Base-by-base conservation (phyloP, 2,329 filamentous ascomycete species). In the Talaromyces albobiverticillius region DNA sequence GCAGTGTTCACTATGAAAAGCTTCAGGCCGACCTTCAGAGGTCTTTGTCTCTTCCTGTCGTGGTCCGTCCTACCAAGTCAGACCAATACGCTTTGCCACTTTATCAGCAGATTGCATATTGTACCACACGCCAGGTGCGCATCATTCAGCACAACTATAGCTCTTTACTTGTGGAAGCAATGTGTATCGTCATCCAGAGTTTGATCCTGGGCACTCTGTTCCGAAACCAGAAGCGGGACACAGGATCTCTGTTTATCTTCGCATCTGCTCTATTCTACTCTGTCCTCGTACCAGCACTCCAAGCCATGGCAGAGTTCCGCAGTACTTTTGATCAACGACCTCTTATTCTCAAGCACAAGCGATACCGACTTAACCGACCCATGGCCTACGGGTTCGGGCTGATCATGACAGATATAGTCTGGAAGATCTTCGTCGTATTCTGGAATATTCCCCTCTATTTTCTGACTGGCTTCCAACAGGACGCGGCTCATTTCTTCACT, bases 341-440 rank as follows among this genome's bases (percentile, higher is more conserved):
- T 36, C 34, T 60, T 18, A 32, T 60, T 5, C 34, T 60, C 9
- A 60, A 60, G 47, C 58, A 60, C 10, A 59, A 59, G 25, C 29
- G 46, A 32, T 55, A 53, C 16, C 25, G 54, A 23, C 46, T 60
- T 11, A 90, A 92, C 66, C 80, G 88, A 31, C 89, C 89, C 0
- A 89, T 87, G 0, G 88, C 89, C 0, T 74, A 93, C 1, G 92
- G 88, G 86, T 86, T 92, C 54, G 89, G 85, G 0, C 88, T 92
- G 64, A 90, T 92, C 51, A 79, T 86, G 14, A 85, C 90, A 9
- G 89, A 94, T 62, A 79, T 87, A 53, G 79, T 84, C 0, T 92
- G 92, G 66, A 79, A 86, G 0, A 80, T 86, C 0, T 78, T 77
- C 2, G 86, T 90, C 61, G 89, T 90, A 49, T 63, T 87, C 1